Evolutionary conservation across 345 rosid genomes (phyloP), one percentile per base, ranked within the genome.

Genomic region (Eucalyptus decipiens): DNA sequence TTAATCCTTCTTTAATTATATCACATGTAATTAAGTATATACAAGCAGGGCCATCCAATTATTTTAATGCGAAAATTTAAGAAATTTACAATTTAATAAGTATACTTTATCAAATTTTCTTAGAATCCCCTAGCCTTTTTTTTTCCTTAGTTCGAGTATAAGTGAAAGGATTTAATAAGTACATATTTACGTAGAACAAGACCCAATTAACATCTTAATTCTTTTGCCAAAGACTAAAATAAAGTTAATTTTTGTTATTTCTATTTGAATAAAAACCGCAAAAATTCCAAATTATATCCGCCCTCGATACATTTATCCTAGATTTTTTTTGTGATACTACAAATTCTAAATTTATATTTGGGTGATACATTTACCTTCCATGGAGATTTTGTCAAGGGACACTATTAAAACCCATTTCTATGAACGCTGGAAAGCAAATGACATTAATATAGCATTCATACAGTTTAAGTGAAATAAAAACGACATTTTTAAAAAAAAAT

Each of bases 391-490:
- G 58, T 52, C 26, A 8, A 21, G 58, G 1, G 58, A 23, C 3
- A 10, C 62, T 56, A 24, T 26, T 24, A 56, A 23, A 56, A 56
- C 28, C 6, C 13, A 24, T 56, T 24, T 24, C 3, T 56, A 1
- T 56, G 14, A 56, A 56, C 1, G 6, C 1, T 56, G 14, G 4
- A 56, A 56, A 56, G 30, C 30, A 56, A 56, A 56, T 0, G 1
- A 4, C 6, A 56, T 24, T 56, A 24, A 24, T 17, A 9, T 56
- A 56, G 11, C 6, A 24, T 56, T 1, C 30, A 9, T 1, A 13
- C 0, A 0, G 2, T 1, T 56, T 1, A 23, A 56, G 1, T 56
- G 6, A 56, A 24, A 56, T 23, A 24, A 56, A 56, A 56, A 24
- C 0, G 6, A 56, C 2, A 3, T 56, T 56, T 9, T 56, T 56